phyloP scores from a whole-genome alignment of 2,329 filamentous ascomycete genomes.

The Ophiobolus disseminans region DNA sequence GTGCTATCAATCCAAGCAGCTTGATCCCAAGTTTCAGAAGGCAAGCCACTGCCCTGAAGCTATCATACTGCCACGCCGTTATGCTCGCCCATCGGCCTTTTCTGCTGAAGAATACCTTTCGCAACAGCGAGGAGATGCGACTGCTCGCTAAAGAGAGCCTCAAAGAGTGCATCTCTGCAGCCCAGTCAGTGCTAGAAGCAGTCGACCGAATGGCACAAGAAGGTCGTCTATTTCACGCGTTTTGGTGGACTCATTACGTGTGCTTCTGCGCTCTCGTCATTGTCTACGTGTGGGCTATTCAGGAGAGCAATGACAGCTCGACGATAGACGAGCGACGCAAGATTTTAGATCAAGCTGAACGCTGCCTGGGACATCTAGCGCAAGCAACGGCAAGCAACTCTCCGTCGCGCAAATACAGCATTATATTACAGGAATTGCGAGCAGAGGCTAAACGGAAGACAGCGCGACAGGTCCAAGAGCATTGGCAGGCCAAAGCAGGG shows the following conservation, averaged over 20 bases:
- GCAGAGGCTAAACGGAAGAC: slow-evolving; percentile 46
- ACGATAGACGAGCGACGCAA: slow-evolving; percentile 18
- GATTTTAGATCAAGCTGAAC: slow-evolving; percentile 53
- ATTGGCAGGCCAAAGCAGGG: neutral
- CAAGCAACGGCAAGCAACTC: slow-evolving; percentile 57
- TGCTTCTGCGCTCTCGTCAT: slow-evolving; percentile 58
- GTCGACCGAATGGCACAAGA: slow-evolving; percentile 51
- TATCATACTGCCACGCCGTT: slow-evolving; percentile 45
- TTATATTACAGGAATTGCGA: slow-evolving; percentile 57
- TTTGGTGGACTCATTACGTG: slow-evolving; percentile 60
- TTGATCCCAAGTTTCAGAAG: slow-evolving; percentile 55
- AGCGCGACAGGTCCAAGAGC: slow-evolving; percentile 15
- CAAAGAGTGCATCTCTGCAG: slow-evolving; percentile 54
- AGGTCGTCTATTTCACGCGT: slow-evolving; percentile 50
- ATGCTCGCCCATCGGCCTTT: slow-evolving; percentile 46
- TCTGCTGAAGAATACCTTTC: slow-evolving; percentile 27
- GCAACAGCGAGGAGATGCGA: slow-evolving; percentile 25
- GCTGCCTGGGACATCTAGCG: slow-evolving; percentile 55
- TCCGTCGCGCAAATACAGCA: slow-evolving; percentile 56
- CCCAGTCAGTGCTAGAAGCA: slow-evolving; percentile 45
- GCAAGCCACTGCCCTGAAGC: slow-evolving; percentile 39
- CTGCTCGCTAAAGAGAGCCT: slow-evolving; percentile 48
- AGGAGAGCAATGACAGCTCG: slow-evolving; percentile 31
- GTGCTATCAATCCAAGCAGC: slow-evolving; percentile 54
- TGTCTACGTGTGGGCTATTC: slow-evolving; percentile 58